Conservation (phyloP, 2,329 filamentous ascomycete species). For the Botrytis medusae region DNA sequence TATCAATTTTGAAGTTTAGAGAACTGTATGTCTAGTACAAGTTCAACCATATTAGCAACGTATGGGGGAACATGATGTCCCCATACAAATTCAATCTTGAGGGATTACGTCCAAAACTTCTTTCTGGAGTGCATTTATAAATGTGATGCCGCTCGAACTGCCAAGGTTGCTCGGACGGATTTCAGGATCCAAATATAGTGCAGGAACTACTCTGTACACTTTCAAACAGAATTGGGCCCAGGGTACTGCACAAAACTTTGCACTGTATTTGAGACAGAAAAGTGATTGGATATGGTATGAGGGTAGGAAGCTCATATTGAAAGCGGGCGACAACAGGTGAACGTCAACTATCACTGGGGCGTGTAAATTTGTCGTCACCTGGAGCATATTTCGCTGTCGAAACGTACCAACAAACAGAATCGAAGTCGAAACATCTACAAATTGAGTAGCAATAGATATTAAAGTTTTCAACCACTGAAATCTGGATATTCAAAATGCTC, state of each 20-base stretch:
- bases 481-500: background rate
- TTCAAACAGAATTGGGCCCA: background rate
- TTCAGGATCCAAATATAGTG: background rate
- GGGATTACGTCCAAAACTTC: background rate
- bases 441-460: background rate
- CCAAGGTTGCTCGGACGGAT: conserved; percentile 4
- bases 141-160: background rate
- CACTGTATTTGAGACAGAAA: background rate
- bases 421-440: background rate
- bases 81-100: background rate
- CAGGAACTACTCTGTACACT: background rate
- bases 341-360: background rate
- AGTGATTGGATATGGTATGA: background rate
- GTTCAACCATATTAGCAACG: background rate
- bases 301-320: background rate
- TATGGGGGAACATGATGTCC: background rate
- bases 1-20: background rate
- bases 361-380: background rate
- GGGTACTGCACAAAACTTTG: background rate
- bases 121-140: background rate
- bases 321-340: background rate
- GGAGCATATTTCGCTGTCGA: background rate
- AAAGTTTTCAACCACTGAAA: background rate
- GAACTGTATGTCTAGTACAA: background rate
- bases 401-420: background rate